Base-by-base conservation (phyloP, 2,329 filamentous ascomycete genomes). In the Colletotrichum zoysiae region DNA sequence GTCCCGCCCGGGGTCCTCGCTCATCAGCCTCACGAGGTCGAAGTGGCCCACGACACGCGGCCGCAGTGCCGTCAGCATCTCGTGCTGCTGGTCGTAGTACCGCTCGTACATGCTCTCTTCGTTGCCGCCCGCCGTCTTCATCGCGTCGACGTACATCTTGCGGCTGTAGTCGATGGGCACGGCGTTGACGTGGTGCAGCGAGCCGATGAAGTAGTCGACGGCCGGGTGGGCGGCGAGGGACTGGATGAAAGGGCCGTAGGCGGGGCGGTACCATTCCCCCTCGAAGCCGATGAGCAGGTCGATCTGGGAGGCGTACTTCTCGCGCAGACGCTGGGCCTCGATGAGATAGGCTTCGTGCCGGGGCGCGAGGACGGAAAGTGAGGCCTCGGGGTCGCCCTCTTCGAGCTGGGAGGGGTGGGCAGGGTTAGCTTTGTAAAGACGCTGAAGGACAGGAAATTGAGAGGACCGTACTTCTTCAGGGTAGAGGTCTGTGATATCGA, bases 41-140 rank as follows among this genome's bases (percentile, higher is more conserved):
- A 99, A 97, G 82, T 99, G 96, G 0, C 95, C 96, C 5, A 99
- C 92, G 16, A 99, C 87, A 9, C 89, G 89, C 42, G 96, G 96
- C 75, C 85, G 84, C 74, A 97, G 81, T 9, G 88, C 85, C 65
- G 82, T 81, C 58, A 99, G 85, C 95, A 99, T 97, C 26, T 90
- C 89, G 73, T 88, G 87, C 84, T 98, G 96, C 75, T 91, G 85
- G 80, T 98, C 95, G 79, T 97, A 98, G 83, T 98, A 99, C 74
- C 90, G 89, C 78, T 90, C 90, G 77, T 92, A 95, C 30, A 98
- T 85, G n/a, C 81, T 81, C 80, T 94, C 90, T 78, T 97, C 94
- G 0, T 86, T 64, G 84, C 90, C 68, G 0, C 77, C 77, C n/a
- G 82, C 78, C 12, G 82, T 80, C 12, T 84, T 81, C 55, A 90